These are phyloP conservation scores for Fusarium buharicum DNA, from an alignment of 2,329 filamentous ascomycete genomes.

Conservation along the genomic window DNA sequence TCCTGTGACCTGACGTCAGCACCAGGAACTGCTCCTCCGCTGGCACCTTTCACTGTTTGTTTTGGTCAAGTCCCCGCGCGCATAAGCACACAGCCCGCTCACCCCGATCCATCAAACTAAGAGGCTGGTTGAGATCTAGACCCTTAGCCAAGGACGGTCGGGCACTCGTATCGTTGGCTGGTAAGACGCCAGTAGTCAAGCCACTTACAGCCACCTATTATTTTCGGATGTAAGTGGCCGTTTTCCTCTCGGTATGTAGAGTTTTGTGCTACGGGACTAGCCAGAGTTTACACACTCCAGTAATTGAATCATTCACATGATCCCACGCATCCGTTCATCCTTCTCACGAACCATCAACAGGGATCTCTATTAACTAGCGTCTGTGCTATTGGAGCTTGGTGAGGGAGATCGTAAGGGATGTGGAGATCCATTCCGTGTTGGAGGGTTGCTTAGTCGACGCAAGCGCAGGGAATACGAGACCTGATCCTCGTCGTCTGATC, in stretches of 20 bases:
- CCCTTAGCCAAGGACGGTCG: constrained; percentile 8
- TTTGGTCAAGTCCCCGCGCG: constrained; percentile 19
- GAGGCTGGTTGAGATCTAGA: constrained; percentile 18
- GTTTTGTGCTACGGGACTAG: neutral
- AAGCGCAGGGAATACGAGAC: constrained; percentile 23
- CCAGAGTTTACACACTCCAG: neutral
- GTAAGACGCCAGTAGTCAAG: constrained; percentile 6
- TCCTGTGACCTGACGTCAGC: constrained; percentile 29
- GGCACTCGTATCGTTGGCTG: constrained; percentile 21
- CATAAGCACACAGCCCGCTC: constrained; percentile 10
- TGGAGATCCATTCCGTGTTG: constrained; percentile 17
- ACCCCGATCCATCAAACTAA: constrained; percentile 1
- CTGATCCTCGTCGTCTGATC: constrained; percentile 22
- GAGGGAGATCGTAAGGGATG: neutral
- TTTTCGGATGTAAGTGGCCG: neutral
- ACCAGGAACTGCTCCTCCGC: constrained; percentile 10
- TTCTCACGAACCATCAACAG: neutral
- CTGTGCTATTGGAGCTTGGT: neutral
- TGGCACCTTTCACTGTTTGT: neutral
- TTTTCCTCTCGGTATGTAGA: neutral
- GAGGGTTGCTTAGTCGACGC: constrained; percentile 31
- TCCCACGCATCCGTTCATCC: neutral
- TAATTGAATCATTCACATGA: constrained; percentile 1
- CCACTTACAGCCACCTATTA: neutral
- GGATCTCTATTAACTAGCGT: neutral